These are phyloP conservation scores for Myrica gale DNA, from an alignment of 306 rosid species.

Conservation along the genomic window DNA sequence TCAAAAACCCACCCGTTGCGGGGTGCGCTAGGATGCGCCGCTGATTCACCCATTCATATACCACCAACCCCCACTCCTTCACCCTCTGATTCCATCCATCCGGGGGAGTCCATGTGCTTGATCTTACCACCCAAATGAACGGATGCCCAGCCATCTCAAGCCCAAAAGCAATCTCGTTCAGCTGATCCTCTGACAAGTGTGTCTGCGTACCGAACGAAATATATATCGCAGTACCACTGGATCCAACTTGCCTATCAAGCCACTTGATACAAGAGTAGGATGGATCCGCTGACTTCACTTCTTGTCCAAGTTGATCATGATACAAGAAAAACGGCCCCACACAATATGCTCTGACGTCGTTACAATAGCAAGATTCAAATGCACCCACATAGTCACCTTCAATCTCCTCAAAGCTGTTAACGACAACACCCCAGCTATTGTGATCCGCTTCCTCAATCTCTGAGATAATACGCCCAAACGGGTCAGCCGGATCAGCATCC, in stretches of 20 bases:
- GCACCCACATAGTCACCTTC: constrained; percentile 19
- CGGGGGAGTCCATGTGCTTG: constrained; percentile 24
- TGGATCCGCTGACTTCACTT: neutral
- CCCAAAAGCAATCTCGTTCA: constrained; percentile 33
- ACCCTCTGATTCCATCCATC: constrained; percentile 15
- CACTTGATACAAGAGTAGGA: neutral
- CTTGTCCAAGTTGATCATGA: neutral
- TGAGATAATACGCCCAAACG: neutral
- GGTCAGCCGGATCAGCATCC: neutral
- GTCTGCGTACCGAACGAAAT: constrained; percentile 27
- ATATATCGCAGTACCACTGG: constrained; percentile 17
- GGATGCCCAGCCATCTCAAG: constrained; percentile 15
- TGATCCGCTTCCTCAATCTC: constrained; percentile 13
- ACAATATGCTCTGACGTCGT: constrained; percentile 26
- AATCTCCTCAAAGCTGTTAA: constrained; percentile 28
- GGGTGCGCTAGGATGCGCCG: constrained; percentile 19
- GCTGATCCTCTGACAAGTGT: constrained; percentile 15
- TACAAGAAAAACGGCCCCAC: constrained; percentile 27
- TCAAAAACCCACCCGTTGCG: constrained; percentile 26
- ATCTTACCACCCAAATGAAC: constrained; percentile 28
- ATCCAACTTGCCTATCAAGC: constrained; percentile 1
- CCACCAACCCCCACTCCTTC: constrained; percentile 18
- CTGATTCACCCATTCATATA: constrained; percentile 9
- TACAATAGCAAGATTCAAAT: constrained; percentile 17
- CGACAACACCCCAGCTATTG: constrained; percentile 32